These are phyloP conservation scores for Coemansia sp. DNA, from an alignment of 192 early-diverging fungal species.

Conservation along the genomic window DNA sequence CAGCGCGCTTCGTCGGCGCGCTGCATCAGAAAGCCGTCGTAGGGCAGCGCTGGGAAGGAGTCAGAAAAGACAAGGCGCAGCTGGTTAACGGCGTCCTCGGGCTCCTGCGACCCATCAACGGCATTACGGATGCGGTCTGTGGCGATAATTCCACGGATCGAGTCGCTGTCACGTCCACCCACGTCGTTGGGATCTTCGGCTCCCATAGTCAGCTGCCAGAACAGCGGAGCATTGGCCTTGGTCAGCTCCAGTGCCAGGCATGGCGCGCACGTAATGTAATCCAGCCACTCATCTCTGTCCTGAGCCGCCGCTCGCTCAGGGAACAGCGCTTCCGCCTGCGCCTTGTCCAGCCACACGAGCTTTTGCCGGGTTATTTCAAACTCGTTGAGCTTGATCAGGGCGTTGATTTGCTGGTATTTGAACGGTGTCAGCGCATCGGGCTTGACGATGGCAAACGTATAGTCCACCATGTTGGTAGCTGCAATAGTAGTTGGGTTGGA, in stretches of 20 bases:
- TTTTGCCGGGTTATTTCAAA: conserved; percentile 54
- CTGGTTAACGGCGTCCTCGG: conserved; percentile 47
- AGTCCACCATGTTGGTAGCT: conserved; percentile 27
- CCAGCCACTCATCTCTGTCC: conserved; percentile 42
- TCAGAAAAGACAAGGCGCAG: conserved; percentile 53
- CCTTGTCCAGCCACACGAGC: conserved; percentile 50
- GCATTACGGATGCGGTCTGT: conserved; percentile 57
- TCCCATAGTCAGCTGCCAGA: conserved; percentile 57
- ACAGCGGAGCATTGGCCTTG: conserved; percentile 52
- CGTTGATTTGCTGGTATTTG: conserved; percentile 55
- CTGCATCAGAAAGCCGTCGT: conserved; percentile 52
- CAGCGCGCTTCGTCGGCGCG: conserved; percentile 37
- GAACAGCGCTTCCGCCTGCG: conserved; percentile 44
- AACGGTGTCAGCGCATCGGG: conserved; percentile 56
- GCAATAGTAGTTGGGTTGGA: conserved; percentile 5
- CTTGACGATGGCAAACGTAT: conserved; percentile 60
- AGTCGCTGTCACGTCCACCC: conserved; percentile 40
- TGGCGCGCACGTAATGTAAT: conserved; percentile 55
- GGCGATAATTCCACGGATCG: conserved; percentile 57
- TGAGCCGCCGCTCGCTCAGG: conserved; percentile 38
- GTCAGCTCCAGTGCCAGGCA: conserved; percentile 56
- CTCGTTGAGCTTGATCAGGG: conserved; percentile 54
- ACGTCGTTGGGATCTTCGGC: conserved; percentile 42
- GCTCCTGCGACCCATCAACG: conserved; percentile 54
- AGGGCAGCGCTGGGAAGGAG: conserved; percentile 27